Evolutionary conservation across 352 stramenopile species (phyloP).

Genomic region (Globisporangium rhizosaccharum): DNA sequence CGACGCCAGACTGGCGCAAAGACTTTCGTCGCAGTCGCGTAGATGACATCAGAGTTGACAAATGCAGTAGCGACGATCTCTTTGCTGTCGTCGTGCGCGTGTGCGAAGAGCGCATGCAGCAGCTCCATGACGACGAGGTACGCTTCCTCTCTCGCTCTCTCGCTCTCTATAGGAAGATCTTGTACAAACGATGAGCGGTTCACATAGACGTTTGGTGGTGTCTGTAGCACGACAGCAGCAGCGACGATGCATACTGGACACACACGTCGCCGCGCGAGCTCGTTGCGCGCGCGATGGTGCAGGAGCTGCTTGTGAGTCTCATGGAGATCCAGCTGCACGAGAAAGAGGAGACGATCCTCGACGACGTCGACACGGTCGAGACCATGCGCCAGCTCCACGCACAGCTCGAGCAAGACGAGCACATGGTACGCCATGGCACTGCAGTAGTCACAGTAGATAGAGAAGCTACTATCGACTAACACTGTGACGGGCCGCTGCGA

Average conservation of each 20-base stretch:
- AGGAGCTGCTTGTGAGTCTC: slow-evolving; percentile 57
- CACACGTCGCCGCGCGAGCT: slow-evolving; percentile 28
- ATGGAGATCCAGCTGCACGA: slow-evolving; percentile 47
- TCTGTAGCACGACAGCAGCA: neutral
- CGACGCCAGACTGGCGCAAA: slow-evolving; percentile 13
- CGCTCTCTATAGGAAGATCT: too few species aligned
- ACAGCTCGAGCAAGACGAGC: slow-evolving; percentile 42
- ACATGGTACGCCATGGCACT: slow-evolving; percentile 17
- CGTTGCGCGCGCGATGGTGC: slow-evolving; percentile 61
- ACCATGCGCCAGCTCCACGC: slow-evolving; percentile 40
- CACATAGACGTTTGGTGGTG: too few species aligned
- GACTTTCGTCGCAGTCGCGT: slow-evolving; percentile 10
- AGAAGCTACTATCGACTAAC: too few species aligned
- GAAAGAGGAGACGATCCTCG: slow-evolving; percentile 45
- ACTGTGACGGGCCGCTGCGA: neutral
- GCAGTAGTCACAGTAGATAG: neutral
- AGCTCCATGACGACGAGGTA: slow-evolving; percentile 16
- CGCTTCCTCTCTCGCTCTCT: neutral
- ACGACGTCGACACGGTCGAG: slow-evolving; percentile 56
- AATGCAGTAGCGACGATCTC: slow-evolving; percentile 15
- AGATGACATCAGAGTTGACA: neutral
- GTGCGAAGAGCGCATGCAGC: slow-evolving; percentile 47
- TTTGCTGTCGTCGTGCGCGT: slow-evolving; percentile 47
- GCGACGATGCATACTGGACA: slow-evolving; percentile 14
- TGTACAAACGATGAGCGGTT: too few species aligned